Evolutionary conservation across 768 basidiomycete species (phyloP).

Genomic region (Boletus reticuloceps): DNA sequence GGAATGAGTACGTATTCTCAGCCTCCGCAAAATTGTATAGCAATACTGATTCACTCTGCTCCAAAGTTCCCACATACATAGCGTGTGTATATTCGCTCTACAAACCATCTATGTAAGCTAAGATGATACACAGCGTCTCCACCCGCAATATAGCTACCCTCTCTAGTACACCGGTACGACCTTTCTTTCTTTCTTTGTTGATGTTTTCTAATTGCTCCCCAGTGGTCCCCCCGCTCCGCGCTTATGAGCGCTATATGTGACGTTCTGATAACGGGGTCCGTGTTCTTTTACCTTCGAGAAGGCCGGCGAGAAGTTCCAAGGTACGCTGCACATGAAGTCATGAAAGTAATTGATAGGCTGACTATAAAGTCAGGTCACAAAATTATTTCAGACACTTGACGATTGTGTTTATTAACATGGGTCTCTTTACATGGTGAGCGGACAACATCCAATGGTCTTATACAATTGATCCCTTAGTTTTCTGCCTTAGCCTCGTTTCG

Average conservation of each 20-base stretch:
- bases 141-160: background rate
- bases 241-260: conserved; percentile 10
- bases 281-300: conserved; percentile 21
- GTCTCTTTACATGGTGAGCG: conserved; percentile 12
- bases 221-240: conserved; percentile 31
- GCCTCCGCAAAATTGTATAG: background rate
- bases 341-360: too few species aligned
- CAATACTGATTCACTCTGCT: background rate
- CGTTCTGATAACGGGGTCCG: conserved; percentile 17
- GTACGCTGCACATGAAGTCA: background rate
- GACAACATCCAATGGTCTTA: background rate
- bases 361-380: background rate
- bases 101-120: background rate
- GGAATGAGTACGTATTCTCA: conserved; percentile 4
- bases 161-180: background rate
- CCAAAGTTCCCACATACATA: background rate
- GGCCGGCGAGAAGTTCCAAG: conserved; percentile 5
- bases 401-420: conserved; percentile 15
- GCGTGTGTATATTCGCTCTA: background rate
- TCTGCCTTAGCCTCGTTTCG: background rate
- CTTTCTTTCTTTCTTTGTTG: background rate
- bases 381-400: conserved; percentile 11
- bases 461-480: background rate
- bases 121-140: background rate
- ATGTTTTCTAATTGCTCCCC: background rate